Evolutionary conservation across 2,329 filamentous ascomycete species (phyloP), one percentile per base, ranked within the genome.

Genomic region (Colletotrichum orchidophilum): DNA sequence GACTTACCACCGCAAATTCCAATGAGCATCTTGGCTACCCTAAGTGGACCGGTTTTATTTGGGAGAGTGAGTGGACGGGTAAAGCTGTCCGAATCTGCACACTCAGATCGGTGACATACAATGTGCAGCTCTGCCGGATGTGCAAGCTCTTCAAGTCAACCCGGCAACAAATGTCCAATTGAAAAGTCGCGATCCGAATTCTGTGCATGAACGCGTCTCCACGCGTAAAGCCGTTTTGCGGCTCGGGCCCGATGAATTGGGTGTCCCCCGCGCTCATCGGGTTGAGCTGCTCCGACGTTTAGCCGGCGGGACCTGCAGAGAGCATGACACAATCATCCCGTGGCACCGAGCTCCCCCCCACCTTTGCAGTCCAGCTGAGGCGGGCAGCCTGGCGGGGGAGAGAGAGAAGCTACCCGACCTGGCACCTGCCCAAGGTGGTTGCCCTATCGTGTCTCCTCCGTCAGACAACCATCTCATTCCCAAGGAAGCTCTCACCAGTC

Each of bases 1-100:
- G 67, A 71, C 82, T 78, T 86, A 92, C 92, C 91, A 78, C 92
- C 92, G 77, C 93, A 95, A 71, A 95, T 87, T 66, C 93, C 93
- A 73, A 95, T 92, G 50, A 95, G 86, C 93, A 95, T 95, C 29
- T 77, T 82, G 70, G 29, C 58, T 18, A 27, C 6, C 24, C 15
- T 39, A 1, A 3, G n/a, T 9, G 21, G 52, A 53, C 9, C 7
- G 5, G 13, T 31, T 61, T 27, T 13, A 9, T 24, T 27, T n/a
- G 24, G 8, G 33, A 18, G 21, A 13, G 2, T 5, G 1, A 9
- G 2, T 11, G 8, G n/a, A 35, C 7, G n/a, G 6, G 18, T 13
- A 31, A 33, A 33, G 8, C n/a, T 5, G 2, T 18, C n/a, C 11
- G 42, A 26, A 18, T 33, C n/a, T 33, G 42, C 31, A 21, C 6